A percentile compares a stretch with the other conserved stretches of the same genome.
Evolutionary conservation across 257 asterid genomes (phyloP).

Genomic region (Solanum medicagineum): DNA sequence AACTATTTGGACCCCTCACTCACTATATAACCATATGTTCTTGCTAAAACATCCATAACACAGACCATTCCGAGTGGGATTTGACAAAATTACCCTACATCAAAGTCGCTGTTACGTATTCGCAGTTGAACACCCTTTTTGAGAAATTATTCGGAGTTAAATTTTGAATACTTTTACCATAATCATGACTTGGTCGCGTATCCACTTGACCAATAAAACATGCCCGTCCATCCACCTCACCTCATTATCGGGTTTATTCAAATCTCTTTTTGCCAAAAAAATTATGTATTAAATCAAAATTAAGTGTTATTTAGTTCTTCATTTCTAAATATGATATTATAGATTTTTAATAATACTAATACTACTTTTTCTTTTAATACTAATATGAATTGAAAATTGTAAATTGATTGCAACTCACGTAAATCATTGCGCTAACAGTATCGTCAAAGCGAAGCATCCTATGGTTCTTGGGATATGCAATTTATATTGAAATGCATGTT

Average conservation of each 20-base stretch:
- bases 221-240: neutral
- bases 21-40: neutral
- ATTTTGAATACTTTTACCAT: neutral
- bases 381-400: neutral
- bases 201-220: neutral
- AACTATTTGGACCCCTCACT: neutral
- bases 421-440: neutral
- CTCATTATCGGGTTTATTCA: neutral
- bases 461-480: neutral
- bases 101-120: neutral
- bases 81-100: neutral
- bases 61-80: constrained; percentile 9
- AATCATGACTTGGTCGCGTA: neutral
- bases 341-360: neutral
- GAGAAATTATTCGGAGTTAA: neutral
- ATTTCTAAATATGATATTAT: neutral
- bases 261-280: neutral
- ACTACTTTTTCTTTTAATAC: neutral
- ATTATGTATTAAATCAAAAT: neutral
- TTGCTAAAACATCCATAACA: neutral
- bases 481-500: neutral
- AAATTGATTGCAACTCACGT: neutral
- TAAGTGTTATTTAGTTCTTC: too few species aligned
- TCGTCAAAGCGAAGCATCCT: neutral
- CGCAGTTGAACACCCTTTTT: neutral